Evolutionary conservation across 108 stramenopile genomes (phyloP), one percentile per base, ranked within the genome.

Genomic region (Cyclotella baltica): DNA sequence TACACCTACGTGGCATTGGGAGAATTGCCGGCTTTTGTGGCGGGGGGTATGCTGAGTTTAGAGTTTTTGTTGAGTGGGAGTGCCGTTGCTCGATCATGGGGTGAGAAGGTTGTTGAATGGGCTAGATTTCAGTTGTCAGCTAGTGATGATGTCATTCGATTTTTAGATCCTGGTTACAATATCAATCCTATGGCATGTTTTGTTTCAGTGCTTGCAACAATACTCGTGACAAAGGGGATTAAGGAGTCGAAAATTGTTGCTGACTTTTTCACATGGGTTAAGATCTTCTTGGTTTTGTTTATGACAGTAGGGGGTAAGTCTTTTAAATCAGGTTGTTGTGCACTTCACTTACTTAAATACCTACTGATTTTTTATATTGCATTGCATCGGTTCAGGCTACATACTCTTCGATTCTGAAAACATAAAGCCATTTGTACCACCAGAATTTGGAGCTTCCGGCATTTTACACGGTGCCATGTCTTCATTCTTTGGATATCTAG

Each of bases 401-500:
- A 68, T 68, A 22, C 72, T 95, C 9, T 90, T 87, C 72, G 48
- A 86, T 43, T 59, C 74, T 4, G 76, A 79, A 19, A 94, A 95
- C 59, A 64, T 93, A n/a, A 76, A 43, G 11, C 89, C 90, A 25
- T 83, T 90, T 40, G 70, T 91, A 10, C 86, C 85, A 37, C 84
- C 84, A 1, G 72, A 89, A 35, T 86, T 86, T 43, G 91, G 90
- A 27, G 78, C 78, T 33, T 30, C 80, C 0, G 93, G 92, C 18
- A 71, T 91, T 57, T 51, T 95, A 48, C 83, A 89, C 35, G 97
- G 97, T n/a, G 83, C 88, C 10, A 85, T 88, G 6, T 71, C 72
- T 0, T 88, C 90, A 25, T 97, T 98, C 77, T 98, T 98, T 85
- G 97, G 95, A 3, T 98, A 91, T 64, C 70, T 98, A 23, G 97